Evolutionary conservation across 441 rosid species (phyloP), one percentile per base, ranked within the genome.

Genomic region (Euphorbia celastroides): DNA sequence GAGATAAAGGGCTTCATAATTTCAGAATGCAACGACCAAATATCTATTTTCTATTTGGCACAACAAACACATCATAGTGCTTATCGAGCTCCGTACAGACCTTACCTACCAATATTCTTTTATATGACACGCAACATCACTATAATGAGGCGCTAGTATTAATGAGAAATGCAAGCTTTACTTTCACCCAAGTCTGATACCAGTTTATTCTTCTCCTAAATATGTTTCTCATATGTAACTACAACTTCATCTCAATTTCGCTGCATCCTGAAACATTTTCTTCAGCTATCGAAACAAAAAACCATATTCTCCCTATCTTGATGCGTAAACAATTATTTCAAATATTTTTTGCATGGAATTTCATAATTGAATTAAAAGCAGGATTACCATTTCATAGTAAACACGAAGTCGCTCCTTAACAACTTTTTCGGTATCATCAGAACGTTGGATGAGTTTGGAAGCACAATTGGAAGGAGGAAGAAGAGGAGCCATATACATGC

Each of bases 401-500:
- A 94, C 77, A 17, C 90, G 81, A 51, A 94, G 88, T 41, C 99
- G 84, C 76, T 84, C 92, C 80, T 75, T 94, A 48, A 94, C 96
- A 73, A 94, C 88, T 80, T 92, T 94, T 84, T 88, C 91, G 0
- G 86, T 94, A 73, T 94, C 98, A 75, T 94, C 99, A 68, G 89
- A 71, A 41, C 99, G 90, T 58, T 74, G 86, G 66, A 94, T 80
- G 63, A 94, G 97, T 84, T 94, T 94, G 7, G 88, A 64, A 28
- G 79, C 89, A 73, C 99, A 94, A 16, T 83, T 75, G 27, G 87
- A 79, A 17, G 99, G 99, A 62, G 99, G 93, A 75, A 83, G 99
- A 65, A 94, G 96, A 1, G 99, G 92, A 78, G 88, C 86, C 99
- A 94, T 91, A 72, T 88, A 83, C 87, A 94, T 88, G 46, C 86